phyloP scores from a whole-genome alignment of 2,329 filamentous ascomycete genomes.

The Xylaria sp. region DNA sequence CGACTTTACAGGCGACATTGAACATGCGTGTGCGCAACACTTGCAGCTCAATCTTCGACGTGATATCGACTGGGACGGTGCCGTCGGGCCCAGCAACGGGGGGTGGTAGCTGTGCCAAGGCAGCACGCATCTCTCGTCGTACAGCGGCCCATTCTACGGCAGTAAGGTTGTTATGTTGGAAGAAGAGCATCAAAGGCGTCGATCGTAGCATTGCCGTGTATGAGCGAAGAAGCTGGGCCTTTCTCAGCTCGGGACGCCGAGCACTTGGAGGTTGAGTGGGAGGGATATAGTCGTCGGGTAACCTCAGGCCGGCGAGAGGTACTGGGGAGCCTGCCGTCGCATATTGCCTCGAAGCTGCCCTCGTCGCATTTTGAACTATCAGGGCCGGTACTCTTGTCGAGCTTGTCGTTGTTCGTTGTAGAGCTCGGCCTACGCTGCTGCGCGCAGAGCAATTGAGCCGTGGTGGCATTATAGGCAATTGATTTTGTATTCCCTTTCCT shows the following conservation, averaged over 20 bases:
- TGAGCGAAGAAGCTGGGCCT: slow-evolving; percentile 85
- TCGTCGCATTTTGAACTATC: slow-evolving; percentile 37
- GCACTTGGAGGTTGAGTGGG: slow-evolving; percentile 87
- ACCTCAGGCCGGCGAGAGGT: slow-evolving; percentile 45
- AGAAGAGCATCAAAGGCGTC: slow-evolving; percentile 85
- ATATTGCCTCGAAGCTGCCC: slow-evolving; percentile 43
- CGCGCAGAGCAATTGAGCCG: slow-evolving; percentile 44
- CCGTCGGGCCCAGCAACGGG: slow-evolving; percentile 51
- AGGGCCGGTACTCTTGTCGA: slow-evolving; percentile 35
- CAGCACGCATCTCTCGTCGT: slow-evolving; percentile 71
- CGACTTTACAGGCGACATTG: slow-evolving; percentile 82
- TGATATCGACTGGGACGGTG: slow-evolving; percentile 60
- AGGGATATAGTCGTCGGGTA: slow-evolving; percentile 64
- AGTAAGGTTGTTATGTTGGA: slow-evolving; percentile 76
- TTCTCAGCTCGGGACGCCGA: slow-evolving; percentile 85
- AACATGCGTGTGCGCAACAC: slow-evolving; percentile 92
- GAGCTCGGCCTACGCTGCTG: slow-evolving; percentile 41
- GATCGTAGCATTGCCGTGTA: slow-evolving; percentile 91
- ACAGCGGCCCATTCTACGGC: slow-evolving; percentile 80
- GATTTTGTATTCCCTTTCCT: slow-evolving; percentile 9
- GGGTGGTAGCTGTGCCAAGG: slow-evolving; percentile 56
- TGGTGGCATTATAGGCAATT: slow-evolving; percentile 41
- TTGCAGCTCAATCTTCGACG: slow-evolving; percentile 77
- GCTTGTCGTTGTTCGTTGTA: slow-evolving; percentile 38
- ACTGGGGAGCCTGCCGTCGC: slow-evolving; percentile 42